Base-by-base conservation (phyloP, 2,329 filamentous ascomycete species). In the Alternaria brassicae region DNA sequence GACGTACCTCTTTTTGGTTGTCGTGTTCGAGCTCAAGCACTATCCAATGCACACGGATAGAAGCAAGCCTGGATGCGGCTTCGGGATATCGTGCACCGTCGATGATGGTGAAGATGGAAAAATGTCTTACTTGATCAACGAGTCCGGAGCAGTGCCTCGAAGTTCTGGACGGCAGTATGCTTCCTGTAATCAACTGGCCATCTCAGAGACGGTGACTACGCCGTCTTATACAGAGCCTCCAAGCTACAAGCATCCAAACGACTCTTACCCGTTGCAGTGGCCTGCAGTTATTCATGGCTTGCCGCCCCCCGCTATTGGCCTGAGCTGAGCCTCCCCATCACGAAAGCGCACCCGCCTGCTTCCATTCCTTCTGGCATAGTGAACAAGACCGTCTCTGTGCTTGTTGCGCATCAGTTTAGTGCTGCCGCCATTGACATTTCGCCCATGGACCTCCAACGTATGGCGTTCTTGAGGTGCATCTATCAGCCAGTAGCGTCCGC, bases 221-320 rank as follows among this genome's bases (percentile, higher is more conserved):
- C 65, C 71, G 65, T 75, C 72, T 77, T 77, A 77, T 77, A 77
- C 73, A 67, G 56, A 66, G 59, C 60, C 37, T 19, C 48, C 54
- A 51, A 48, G 65, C 66, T 59, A 53, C 71, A 61, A 61, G 65
- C 53, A 52, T 61, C 60, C 23, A 37, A 23, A 47, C 30, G 41
- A 56, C 66, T 72, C 62, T 74, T 76, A 67, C 73, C 75, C 57
- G 58, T 75, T 71, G 71, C 70, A 62, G 60, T 45, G 42, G 58
- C 61, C 69, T 77, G 75, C 75, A 76, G 72, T 63, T 65, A 36
- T 58, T 58, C 53, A 69, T 44, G 70, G 69, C 70, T 65, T 65
- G 61, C 69, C 70, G 72, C 72, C 73, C 59, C 67, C 70, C 69
- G 65, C 70, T 65, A 72, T 74, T 73, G 69, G 73, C 67, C 65